phyloP scores from a whole-genome alignment of 805 yeast genomes.

The Lipomyces sp. region DNA sequence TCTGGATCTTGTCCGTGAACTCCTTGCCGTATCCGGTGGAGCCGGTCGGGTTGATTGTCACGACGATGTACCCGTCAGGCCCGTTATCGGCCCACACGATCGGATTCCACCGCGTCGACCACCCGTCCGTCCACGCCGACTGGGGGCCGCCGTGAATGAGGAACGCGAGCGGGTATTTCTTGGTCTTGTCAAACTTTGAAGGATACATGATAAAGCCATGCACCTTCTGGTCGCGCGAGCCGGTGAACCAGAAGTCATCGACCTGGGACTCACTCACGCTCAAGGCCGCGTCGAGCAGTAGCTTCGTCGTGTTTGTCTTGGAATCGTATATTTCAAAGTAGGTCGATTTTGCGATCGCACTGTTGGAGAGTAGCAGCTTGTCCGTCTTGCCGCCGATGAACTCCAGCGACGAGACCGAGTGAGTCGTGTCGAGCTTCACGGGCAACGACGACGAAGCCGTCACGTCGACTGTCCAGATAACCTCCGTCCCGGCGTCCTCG shows the following conservation, averaged over 20 bases:
- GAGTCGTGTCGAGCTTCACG: slow-evolving; percentile 16
- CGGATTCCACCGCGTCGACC: slow-evolving; percentile 36
- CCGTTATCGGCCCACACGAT: slow-evolving; percentile 32
- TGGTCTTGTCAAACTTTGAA: slow-evolving; percentile 19
- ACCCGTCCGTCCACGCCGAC: slow-evolving; percentile 31
- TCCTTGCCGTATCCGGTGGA: slow-evolving; percentile 34
- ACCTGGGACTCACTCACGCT: slow-evolving; percentile 15
- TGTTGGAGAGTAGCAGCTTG: slow-evolving; percentile 12
- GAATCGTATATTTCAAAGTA: slow-evolving; percentile 20
- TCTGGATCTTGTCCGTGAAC: slow-evolving; percentile 30
- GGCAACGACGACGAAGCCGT: slow-evolving; percentile 3
- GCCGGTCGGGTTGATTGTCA: slow-evolving; percentile 34
- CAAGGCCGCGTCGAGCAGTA: slow-evolving; percentile 17
- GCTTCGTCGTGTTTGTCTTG: slow-evolving; percentile 3
- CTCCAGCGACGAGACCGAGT: slow-evolving; percentile 15
- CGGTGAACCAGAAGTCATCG: slow-evolving; percentile 32
- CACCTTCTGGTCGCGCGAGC: slow-evolving; percentile 27
- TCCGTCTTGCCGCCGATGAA: slow-evolving; percentile 12
- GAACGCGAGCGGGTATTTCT: slow-evolving; percentile 32
- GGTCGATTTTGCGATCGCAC: slow-evolving; percentile 21
- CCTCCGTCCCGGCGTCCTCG: slow-evolving; percentile 22
- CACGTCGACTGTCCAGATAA: slow-evolving; percentile 19
- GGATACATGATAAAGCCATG: slow-evolving; percentile 32
- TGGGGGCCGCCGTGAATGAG: slow-evolving; percentile 36
- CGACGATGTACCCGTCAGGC: slow-evolving; percentile 30